phyloP scores from a whole-genome alignment of 306 rosid genomes.

The Lathyrus oleraceus region DNA sequence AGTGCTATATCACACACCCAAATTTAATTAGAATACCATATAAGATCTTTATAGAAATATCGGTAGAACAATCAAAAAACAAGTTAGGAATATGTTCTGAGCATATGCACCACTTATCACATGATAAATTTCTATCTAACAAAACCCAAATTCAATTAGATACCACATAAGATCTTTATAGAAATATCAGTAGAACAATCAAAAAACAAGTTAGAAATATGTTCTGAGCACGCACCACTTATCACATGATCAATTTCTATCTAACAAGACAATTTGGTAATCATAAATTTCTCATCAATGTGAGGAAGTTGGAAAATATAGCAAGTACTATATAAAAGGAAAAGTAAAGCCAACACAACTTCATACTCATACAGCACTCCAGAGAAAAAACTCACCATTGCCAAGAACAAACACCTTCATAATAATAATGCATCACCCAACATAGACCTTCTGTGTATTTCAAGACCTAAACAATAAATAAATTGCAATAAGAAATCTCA shows the following conservation, averaged over 20 bases:
- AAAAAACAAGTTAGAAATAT: neutral
- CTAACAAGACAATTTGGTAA: neutral
- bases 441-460: conserved; percentile 92
- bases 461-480: conserved; percentile 65
- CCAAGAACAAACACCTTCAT: conserved; percentile 99
- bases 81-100: neutral
- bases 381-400: conserved; percentile 65
- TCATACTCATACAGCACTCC: neutral
- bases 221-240: neutral
- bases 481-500: conserved; percentile 31
- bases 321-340: neutral
- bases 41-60: neutral
- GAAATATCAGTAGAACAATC: neutral
- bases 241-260: neutral
- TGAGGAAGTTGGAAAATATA: neutral
- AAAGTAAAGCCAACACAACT: conserved; percentile 25
- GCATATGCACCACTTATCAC: neutral
- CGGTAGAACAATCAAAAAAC: neutral
- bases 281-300: neutral
- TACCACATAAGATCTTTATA: neutral
- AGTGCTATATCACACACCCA: neutral
- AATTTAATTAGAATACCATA: neutral
- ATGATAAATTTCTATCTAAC: too few relatives aligned
- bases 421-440: conserved; percentile 98
- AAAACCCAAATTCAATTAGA: neutral